Conservation (phyloP, 176 grass and related monocot species). For the Calamus simplicifolius region DNA sequence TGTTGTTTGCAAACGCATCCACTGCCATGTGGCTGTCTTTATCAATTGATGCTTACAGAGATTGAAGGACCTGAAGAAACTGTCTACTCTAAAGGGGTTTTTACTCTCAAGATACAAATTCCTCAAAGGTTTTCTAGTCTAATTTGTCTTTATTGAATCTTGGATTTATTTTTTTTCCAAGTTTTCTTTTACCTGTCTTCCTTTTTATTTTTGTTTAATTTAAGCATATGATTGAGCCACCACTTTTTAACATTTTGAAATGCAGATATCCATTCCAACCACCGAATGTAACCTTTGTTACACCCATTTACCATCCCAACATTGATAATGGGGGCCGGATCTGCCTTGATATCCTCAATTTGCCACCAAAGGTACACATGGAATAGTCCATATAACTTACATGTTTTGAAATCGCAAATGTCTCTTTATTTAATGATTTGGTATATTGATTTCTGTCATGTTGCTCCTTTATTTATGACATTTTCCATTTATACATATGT, state of each 20-base stretch:
- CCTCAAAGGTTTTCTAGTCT: slow-evolving; percentile 49
- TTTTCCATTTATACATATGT: neutral
- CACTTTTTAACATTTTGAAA: slow-evolving; percentile 2
- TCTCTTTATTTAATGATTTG: too few species aligned
- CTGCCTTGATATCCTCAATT: slow-evolving; percentile 95
- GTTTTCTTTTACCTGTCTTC: slow-evolving; percentile 2
- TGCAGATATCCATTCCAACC: slow-evolving; percentile 91
- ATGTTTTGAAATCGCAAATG: too few species aligned
- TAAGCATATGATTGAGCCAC: too few species aligned
- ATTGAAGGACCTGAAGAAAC: slow-evolving; percentile 67
- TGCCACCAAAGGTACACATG: slow-evolving; percentile 83
- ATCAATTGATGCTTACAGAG: slow-evolving; percentile 21
- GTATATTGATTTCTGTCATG: too few species aligned
- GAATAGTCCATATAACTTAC: neutral
- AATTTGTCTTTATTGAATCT: neutral
- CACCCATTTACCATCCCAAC: slow-evolving; percentile 91
- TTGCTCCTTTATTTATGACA: neutral
- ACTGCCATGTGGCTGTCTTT: neutral
- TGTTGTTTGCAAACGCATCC: too few species aligned
- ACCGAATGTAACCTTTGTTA: slow-evolving; percentile 78
- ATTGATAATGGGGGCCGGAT: slow-evolving; percentile 92
- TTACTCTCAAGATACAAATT: slow-evolving; percentile 79
- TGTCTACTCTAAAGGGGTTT: slow-evolving; percentile 71
- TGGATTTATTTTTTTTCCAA: neutral
- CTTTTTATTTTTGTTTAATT: neutral